Evolutionary conservation across 2,329 filamentous ascomycete genomes (phyloP), one percentile per base, ranked within the genome.

Genomic region (Calonectria multiphialidica): DNA sequence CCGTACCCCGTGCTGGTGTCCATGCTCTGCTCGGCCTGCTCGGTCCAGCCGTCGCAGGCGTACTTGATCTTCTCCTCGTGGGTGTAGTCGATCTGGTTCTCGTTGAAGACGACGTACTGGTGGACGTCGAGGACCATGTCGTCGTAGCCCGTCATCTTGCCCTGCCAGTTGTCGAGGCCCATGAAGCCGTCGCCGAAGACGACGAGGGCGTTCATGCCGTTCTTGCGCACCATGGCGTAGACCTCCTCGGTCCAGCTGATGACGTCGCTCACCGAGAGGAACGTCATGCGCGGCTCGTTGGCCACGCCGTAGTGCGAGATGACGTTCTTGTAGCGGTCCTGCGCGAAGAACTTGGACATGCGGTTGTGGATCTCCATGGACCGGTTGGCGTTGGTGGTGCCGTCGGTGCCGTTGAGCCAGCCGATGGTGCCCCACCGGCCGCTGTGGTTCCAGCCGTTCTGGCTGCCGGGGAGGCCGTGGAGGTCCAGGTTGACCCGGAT

Each of bases 51-150:
- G 21, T 89, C 86, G 86, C 97, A 99, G 5, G 96, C 95, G 81
- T 98, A 97, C 72, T 93, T 88, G 70, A 98, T 89, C 85, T 98
- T 98, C 76, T 93, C 89, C 68, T 92, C 89, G 86, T 98, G 97
- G 68, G 93, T 93, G 80, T 93, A 93, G 59, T 91, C 90, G 80
- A 99, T 93, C 83, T 98, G 95, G 76, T 93, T 92, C 45, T 91
- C 91, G 88, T 99, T 98, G 89, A 99, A 99, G 83, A 98, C 98
- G 80, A 98, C 95, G 83, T 99, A 99, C 84, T 98, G 96, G 85
- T 99, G 97, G 44, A 97, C 97, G 84, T 99, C 97, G n/a, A 99
- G 91, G 21, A 98, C 90, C 75, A 98, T 87, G 75, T 92, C 90
- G 57, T 93, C 88, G 80, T 94, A 90, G 25, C 89, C 88, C 76